Evolutionary conservation across 23 red algal species (phyloP).

Genomic region (Chondrus crispus): DNA sequence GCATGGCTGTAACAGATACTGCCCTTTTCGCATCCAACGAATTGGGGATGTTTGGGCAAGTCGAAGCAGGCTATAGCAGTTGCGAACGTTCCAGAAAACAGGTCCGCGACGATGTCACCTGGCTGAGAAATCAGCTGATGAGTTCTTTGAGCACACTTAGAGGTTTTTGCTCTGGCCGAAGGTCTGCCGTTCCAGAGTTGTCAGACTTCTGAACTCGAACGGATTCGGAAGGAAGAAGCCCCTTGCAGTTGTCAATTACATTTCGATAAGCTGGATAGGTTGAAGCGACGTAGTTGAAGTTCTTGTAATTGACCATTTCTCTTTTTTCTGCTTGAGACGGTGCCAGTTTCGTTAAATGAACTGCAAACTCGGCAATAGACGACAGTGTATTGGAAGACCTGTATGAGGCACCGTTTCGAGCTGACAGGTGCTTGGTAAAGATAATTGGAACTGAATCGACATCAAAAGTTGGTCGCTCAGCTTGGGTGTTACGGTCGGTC

Average conservation of each 20-base stretch:
- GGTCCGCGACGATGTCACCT: slow-evolving; percentile 9
- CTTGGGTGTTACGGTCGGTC: no score
- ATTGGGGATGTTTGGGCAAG: background rate
- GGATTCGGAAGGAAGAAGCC: background rate
- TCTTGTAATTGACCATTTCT: background rate
- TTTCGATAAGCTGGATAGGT: background rate
- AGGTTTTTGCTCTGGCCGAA: slow-evolving; percentile 11
- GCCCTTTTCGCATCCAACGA: slow-evolving; percentile 17
- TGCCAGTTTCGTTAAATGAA: background rate
- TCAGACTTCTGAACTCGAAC: background rate
- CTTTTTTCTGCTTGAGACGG: background rate
- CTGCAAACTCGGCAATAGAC: background rate
- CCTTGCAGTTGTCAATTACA: background rate
- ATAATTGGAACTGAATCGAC: no score
- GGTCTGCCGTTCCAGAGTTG: background rate
- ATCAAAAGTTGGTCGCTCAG: no score
- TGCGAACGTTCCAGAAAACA: slow-evolving; percentile 13
- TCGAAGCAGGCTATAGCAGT: background rate
- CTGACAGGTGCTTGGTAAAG: no score
- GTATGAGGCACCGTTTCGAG: no score
- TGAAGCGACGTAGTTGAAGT: background rate
- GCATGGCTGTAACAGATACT: background rate
- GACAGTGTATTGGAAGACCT: no score
- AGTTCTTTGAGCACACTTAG: slow-evolving; percentile 1
- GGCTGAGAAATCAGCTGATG: background rate